Evolutionary conservation across 75 land plant genomes (phyloP).

Genomic region (Larix kaempferi): DNA sequence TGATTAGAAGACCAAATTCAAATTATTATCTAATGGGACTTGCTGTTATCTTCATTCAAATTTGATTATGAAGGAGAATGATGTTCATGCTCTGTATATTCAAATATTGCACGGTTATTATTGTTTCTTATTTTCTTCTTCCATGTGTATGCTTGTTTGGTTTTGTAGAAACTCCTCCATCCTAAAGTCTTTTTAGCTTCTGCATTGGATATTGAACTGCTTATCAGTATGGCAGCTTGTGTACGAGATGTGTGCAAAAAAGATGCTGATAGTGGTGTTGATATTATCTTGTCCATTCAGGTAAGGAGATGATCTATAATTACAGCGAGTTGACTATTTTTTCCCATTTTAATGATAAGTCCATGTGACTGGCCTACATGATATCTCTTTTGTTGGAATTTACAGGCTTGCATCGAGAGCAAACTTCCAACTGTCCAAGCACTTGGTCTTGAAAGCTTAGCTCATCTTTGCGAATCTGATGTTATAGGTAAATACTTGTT

Average conservation of each 20-base stretch:
- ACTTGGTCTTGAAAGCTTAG: conserved; percentile 75
- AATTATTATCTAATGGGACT: no score
- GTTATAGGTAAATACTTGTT: conserved; percentile 56
- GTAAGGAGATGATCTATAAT: conserved; percentile 19
- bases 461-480: conserved; percentile 84
- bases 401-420: conserved; percentile 72
- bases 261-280: conserved; percentile 85
- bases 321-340: neutral
- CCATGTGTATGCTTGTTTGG: no score
- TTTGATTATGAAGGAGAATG: no score
- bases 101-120: no score
- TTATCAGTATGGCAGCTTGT: conserved; percentile 71
- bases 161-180: conserved; percentile 35
- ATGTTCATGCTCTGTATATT: no score
- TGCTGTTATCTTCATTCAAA: no score
- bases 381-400: conserved; percentile 4
- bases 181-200: conserved; percentile 36
- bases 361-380: neutral
- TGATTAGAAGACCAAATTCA: no score
- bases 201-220: conserved; percentile 30
- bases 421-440: conserved; percentile 36
- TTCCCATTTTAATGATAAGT: conserved; percentile 4
- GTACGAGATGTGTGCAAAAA: conserved; percentile 76
- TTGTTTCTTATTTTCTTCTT: no score
- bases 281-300: conserved; percentile 72